Evolutionary conservation across 2,329 filamentous ascomycete genomes (phyloP).

Genomic region (Aspergillus tanneri): DNA sequence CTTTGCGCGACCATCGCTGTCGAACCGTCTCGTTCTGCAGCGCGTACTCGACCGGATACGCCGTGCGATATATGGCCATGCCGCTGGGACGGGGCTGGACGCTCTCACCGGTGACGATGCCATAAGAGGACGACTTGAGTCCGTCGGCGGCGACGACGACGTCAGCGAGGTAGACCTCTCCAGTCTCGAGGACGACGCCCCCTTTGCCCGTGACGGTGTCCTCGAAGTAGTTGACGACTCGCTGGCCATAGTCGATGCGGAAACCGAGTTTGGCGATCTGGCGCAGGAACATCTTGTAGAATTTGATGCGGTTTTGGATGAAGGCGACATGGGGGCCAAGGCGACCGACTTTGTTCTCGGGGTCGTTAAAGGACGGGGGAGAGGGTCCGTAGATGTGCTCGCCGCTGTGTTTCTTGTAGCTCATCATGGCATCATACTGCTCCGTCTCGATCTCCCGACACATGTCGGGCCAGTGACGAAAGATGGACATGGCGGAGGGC

Average conservation of each 20-base stretch:
- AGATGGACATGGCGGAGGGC: constrained; percentile 11
- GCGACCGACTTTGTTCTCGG: constrained; percentile 10
- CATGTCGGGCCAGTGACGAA: constrained; percentile 16
- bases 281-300: constrained; percentile 20
- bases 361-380: constrained; percentile 8
- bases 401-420: constrained; percentile 9
- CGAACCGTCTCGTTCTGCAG: constrained; percentile 17
- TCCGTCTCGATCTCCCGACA: constrained; percentile 11
- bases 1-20: constrained; percentile 1
- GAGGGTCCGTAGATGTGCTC: constrained; percentile 13
- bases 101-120: constrained; percentile 4
- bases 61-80: constrained; percentile 14
- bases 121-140: constrained; percentile 7
- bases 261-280: constrained; percentile 29
- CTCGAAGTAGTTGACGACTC: constrained; percentile 30
- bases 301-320: constrained; percentile 14
- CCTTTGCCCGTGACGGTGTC: background rate
- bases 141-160: constrained; percentile 12
- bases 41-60: constrained; percentile 17
- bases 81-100: constrained; percentile 11
- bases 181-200: background rate
- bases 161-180: constrained; percentile 3
- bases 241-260: constrained; percentile 29
- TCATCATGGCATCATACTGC: constrained; percentile 9
- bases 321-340: constrained; percentile 12